Evolutionary conservation across 1,284 basidiomycete genomes (phyloP).

Genomic region (Cerrena zonata): DNA sequence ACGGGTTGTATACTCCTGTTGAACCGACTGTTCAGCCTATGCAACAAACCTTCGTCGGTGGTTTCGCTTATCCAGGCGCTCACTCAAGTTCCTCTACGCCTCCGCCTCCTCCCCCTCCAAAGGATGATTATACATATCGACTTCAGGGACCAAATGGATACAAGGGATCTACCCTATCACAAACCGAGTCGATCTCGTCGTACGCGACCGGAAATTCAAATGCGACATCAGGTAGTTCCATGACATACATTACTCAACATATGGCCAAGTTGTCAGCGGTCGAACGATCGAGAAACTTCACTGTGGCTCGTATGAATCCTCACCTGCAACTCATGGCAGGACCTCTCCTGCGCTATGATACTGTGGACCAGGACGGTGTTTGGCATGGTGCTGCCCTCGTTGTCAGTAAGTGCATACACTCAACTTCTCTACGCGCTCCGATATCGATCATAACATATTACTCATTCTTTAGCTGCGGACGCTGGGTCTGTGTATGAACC

Average conservation of each 20-base stretch:
- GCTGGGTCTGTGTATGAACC: constrained; percentile 77
- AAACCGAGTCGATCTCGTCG: neutral
- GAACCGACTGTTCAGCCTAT: constrained; percentile 51
- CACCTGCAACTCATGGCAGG: constrained; percentile 78
- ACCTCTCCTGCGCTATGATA: constrained; percentile 88
- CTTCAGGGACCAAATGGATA: constrained; percentile 19
- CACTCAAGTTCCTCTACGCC: constrained; percentile 15
- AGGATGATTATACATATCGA: constrained; percentile 25
- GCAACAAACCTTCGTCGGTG: constrained; percentile 52
- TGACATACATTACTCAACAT: constrained; percentile 23
- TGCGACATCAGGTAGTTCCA: constrained; percentile 2
- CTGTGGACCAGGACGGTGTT: constrained; percentile 66
- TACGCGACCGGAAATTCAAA: constrained; percentile 1
- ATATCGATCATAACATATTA: constrained; percentile 6
- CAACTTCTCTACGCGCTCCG: neutral
- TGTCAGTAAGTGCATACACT: constrained; percentile 56
- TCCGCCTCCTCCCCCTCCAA: constrained; percentile 34
- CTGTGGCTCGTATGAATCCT: constrained; percentile 61
- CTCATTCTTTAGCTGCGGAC: constrained; percentile 59
- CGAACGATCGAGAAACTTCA: constrained; percentile 55
- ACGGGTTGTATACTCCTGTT: constrained; percentile 48
- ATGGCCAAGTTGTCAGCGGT: constrained; percentile 52
- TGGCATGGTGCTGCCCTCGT: constrained; percentile 87
- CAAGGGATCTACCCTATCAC: constrained; percentile 11
- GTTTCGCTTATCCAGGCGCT: constrained; percentile 32